Conservation (phyloP, 768 basidiomycete genomes). For the Phallus indusiatus region DNA sequence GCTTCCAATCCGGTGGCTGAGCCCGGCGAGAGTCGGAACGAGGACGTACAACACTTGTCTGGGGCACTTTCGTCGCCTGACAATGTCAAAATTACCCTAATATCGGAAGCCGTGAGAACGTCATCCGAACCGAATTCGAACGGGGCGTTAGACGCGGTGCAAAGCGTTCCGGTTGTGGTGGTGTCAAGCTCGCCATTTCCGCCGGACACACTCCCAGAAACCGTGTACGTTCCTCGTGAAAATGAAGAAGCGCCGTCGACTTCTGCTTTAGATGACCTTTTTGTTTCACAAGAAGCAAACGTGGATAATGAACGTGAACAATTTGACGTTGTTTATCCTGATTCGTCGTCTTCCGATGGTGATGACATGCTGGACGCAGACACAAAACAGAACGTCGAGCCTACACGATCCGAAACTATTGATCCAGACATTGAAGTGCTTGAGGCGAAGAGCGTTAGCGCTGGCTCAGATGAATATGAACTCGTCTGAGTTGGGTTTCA, state of each 20-base stretch:
- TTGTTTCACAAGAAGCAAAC: background rate
- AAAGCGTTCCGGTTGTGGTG: background rate
- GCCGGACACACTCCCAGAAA: background rate
- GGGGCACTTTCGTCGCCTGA: background rate
- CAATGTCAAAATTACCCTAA: background rate
- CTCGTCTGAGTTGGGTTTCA: background rate
- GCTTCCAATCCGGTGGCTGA: background rate
- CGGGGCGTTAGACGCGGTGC: background rate
- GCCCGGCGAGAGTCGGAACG: background rate
- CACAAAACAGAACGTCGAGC: background rate
- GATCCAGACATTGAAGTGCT: background rate
- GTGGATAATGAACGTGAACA: background rate
- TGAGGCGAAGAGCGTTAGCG: background rate
- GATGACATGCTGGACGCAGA: background rate
- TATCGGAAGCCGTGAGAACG: background rate
- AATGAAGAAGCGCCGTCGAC: background rate
- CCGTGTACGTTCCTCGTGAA: background rate
- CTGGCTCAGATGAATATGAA: background rate
- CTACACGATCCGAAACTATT: background rate
- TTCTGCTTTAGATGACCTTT: background rate
- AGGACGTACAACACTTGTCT: background rate
- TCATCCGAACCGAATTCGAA: background rate
- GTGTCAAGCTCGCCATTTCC: background rate
- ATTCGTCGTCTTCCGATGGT: background rate
- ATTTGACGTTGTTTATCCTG: slow-evolving; percentile 5